phyloP scores from a whole-genome alignment of 805 yeast species.

The Blastobotrys attinorum region DNA sequence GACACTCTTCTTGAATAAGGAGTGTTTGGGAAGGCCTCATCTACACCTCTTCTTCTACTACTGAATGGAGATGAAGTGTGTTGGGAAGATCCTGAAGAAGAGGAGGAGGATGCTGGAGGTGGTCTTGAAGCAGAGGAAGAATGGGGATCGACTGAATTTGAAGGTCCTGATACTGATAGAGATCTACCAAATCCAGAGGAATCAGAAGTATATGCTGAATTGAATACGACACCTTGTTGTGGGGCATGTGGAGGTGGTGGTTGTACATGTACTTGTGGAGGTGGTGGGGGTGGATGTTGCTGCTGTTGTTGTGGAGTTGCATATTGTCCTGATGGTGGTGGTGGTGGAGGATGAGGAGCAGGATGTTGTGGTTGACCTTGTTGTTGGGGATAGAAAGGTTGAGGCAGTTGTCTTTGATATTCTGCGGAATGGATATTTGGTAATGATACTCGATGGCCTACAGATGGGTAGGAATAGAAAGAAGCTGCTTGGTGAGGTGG shows the following conservation, averaged over 20 bases:
- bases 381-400: background rate
- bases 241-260: constrained; percentile 6
- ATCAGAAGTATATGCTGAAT: constrained; percentile 20
- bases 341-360: background rate
- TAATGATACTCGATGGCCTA: constrained; percentile 20
- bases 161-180: background rate
- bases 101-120: background rate
- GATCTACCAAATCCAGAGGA: constrained; percentile 19
- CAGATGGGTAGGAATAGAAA: constrained; percentile 10
- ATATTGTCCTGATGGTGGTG: background rate
- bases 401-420: constrained; percentile 3
- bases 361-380: constrained; percentile 2
- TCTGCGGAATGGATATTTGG: constrained; percentile 18
- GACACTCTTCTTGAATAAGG: constrained; percentile 16
- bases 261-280: constrained; percentile 1
- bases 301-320: background rate
- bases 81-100: background rate
- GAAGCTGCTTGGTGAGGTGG: background rate
- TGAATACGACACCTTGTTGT: constrained; percentile 14
- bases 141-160: background rate
- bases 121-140: background rate
- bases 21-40: constrained; percentile 3
- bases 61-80: background rate
- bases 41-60: background rate
- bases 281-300: constrained; percentile 5